Conservation (phyloP, 768 basidiomycete species). For the Gloeophyllum trabeum region DNA sequence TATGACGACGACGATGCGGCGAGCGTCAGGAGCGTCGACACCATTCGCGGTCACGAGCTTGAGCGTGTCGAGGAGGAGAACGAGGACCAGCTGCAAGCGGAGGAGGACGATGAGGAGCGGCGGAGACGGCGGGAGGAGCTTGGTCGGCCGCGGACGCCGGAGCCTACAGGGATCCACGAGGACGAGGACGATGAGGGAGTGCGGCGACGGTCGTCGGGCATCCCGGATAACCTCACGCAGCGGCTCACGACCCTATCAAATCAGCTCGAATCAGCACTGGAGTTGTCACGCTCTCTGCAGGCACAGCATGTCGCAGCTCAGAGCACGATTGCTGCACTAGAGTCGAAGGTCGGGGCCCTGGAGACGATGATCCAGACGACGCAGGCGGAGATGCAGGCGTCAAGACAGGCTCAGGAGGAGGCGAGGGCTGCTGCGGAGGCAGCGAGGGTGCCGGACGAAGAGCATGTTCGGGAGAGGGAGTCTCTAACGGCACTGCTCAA, state of each 20-base stretch:
- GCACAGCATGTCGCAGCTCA: slow-evolving; percentile 72
- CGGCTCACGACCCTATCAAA: slow-evolving; percentile 51
- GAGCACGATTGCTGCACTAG: slow-evolving; percentile 54
- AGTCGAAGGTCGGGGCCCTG: slow-evolving; percentile 56
- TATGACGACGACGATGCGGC: slow-evolving; percentile 48
- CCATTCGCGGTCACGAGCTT: slow-evolving; percentile 56
- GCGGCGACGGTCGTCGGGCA: slow-evolving; percentile 2
- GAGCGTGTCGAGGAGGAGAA: slow-evolving; percentile 71
- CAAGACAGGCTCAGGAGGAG: slow-evolving; percentile 20
- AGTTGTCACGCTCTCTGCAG: slow-evolving; percentile 63
- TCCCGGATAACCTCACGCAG: slow-evolving; percentile 45
- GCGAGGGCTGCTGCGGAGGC: slow-evolving; percentile 14
- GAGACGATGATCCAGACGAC: slow-evolving; percentile 53
- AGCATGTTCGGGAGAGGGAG: slow-evolving; percentile 29
- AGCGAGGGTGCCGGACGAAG: slow-evolving; percentile 21
- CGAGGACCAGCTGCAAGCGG: slow-evolving; percentile 37
- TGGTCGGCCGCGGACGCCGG: slow-evolving; percentile 71
- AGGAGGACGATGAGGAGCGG: slow-evolving; percentile 30
- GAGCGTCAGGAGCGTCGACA: slow-evolving; percentile 61
- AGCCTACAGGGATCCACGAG: slow-evolving; percentile 53
- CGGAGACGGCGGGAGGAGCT: slow-evolving; percentile 36
- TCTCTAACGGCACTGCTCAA: slow-evolving; percentile 41
- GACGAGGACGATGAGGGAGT: slow-evolving; percentile 30
- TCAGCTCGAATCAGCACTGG: slow-evolving; percentile 69
- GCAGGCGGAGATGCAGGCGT: slow-evolving; percentile 27